phyloP scores from a whole-genome alignment of 2,329 filamentous ascomycete genomes.

The Septoria linicola region DNA sequence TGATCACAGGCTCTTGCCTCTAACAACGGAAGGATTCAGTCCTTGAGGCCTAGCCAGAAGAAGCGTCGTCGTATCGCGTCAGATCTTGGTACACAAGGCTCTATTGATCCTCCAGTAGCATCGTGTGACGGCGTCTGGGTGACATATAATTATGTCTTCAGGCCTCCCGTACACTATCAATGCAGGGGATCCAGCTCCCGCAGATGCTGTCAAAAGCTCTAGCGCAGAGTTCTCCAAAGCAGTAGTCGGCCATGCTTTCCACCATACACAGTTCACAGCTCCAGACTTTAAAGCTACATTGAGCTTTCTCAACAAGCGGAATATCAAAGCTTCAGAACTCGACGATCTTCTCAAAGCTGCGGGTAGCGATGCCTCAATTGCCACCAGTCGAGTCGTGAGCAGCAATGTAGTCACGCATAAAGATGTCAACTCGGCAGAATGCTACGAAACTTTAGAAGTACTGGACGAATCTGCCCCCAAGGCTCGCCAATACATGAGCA shows the following conservation, averaged over 20 bases:
- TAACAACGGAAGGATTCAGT: too few relatives aligned
- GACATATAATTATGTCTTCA: not conserved
- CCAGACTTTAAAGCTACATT: constrained; percentile 9
- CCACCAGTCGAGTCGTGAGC: not conserved
- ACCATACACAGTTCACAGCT: constrained; percentile 1
- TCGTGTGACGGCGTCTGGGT: not conserved
- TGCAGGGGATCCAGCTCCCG: not conserved
- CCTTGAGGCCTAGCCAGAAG: not conserved
- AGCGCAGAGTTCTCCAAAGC: constrained; percentile 1
- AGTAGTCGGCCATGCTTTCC: not conserved
- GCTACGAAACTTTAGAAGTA: constrained; percentile 4
- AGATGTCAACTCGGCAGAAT: constrained; percentile 1
- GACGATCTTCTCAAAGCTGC: not conserved
- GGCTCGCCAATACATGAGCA: constrained; percentile 4
- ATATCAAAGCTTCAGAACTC: constrained; percentile 3
- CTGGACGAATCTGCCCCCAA: not conserved
- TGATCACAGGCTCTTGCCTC: too few relatives aligned
- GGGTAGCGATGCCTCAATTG: not conserved
- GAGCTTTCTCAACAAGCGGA: not conserved
- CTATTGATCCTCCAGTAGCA: constrained; percentile 7
- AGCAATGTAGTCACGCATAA: not conserved
- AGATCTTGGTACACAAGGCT: not conserved
- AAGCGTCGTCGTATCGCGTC: not conserved
- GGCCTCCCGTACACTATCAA: constrained; percentile 2
- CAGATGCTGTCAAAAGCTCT: constrained; percentile 2